Evolutionary conservation across 345 rosid species (phyloP).

Genomic region (Dimocarpus longan): DNA sequence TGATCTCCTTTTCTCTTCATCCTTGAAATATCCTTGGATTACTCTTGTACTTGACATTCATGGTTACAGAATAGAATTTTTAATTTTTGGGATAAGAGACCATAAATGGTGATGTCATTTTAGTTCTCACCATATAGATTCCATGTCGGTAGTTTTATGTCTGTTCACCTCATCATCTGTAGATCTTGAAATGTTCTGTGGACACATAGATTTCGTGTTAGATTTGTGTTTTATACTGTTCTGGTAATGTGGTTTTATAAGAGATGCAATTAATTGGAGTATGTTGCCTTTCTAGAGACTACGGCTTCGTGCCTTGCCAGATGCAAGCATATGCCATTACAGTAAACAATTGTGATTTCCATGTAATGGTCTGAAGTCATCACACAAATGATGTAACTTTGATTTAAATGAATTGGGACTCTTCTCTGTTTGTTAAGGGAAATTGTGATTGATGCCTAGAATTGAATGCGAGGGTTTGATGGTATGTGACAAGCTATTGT

Average conservation of each 20-base stretch:
- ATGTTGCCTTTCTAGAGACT: background rate
- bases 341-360: background rate
- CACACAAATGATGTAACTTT: background rate
- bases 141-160: background rate
- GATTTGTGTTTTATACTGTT: background rate
- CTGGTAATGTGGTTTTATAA: background rate
- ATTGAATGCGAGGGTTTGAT: background rate
- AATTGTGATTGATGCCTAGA: background rate
- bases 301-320: background rate
- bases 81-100: background rate
- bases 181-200: background rate
- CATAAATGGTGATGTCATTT: background rate
- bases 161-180: background rate
- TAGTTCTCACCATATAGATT: background rate
- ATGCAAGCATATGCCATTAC: background rate
- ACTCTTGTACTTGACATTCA: background rate
- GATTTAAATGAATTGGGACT: background rate
- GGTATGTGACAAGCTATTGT: background rate
- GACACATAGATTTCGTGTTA: background rate
- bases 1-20: background rate
- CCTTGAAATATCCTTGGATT: background rate
- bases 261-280: background rate
- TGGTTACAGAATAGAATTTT: background rate
- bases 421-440: background rate
- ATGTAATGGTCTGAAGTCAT: background rate